Evolutionary conservation across 371 early-diverging fungal genomes (phyloP).

Genomic region (Mucor circinelloides): DNA sequence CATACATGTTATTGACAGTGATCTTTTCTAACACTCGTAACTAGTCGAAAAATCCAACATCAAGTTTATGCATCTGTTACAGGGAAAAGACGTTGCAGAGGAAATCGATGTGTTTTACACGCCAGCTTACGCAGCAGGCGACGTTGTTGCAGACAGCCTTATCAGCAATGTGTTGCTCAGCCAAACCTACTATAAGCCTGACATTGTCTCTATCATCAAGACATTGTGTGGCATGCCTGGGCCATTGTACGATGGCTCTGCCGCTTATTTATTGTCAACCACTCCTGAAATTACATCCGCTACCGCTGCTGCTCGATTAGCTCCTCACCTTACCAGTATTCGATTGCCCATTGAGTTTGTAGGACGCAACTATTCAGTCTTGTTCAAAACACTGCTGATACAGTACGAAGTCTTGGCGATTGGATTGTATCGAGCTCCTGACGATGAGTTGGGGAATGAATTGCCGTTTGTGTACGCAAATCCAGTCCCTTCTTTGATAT

Average conservation of each 20-base stretch:
- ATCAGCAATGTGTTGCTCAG: constrained; percentile 48
- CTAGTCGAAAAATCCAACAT: constrained; percentile 49
- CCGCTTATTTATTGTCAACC: constrained; percentile 8
- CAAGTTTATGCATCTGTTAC: constrained; percentile 45
- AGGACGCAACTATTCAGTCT: constrained; percentile 31
- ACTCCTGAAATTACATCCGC: constrained; percentile 17
- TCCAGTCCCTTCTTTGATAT: constrained; percentile 40
- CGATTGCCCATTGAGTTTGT: constrained; percentile 35
- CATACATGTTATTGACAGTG: not conserved
- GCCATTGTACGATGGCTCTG: constrained; percentile 25
- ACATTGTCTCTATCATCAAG: constrained; percentile 54
- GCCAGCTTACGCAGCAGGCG: constrained; percentile 53
- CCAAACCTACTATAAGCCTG: constrained; percentile 52
- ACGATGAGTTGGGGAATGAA: constrained; percentile 40
- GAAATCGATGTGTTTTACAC: constrained; percentile 39
- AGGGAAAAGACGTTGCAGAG: constrained; percentile 35
- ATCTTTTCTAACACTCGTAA: not conserved
- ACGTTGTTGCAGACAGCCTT: constrained; percentile 48
- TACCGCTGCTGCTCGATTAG: constrained; percentile 24
- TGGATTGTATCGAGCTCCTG: constrained; percentile 47
- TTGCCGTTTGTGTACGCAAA: constrained; percentile 55
- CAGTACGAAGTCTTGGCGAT: constrained; percentile 40
- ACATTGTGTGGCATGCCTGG: constrained; percentile 55
- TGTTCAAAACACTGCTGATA: constrained; percentile 41
- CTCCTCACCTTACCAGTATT: constrained; percentile 38